Percentiles rank a stretch among this genome's conserved stretches.
These are phyloP conservation scores for Leersia perrieri DNA, from an alignment of 176 grass and related monocot genomes.

Conservation along the genomic window DNA sequence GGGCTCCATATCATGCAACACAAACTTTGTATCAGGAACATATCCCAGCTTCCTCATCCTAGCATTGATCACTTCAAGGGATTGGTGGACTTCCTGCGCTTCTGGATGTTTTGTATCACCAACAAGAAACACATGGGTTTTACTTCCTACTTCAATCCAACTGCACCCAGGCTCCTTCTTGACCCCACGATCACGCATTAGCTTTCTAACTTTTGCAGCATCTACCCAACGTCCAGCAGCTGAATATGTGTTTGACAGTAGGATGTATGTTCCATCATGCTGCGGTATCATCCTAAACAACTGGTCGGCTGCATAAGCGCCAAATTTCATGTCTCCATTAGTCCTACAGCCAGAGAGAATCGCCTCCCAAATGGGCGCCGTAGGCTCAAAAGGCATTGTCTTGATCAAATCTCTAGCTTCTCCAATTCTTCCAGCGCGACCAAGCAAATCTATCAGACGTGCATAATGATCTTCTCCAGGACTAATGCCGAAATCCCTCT, in stretches of 20 bases:
- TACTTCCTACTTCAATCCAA: slow-evolving; percentile 90
- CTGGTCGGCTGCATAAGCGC: slow-evolving; percentile 60
- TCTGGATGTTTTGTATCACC: slow-evolving; percentile 79
- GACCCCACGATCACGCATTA: slow-evolving; percentile 91
- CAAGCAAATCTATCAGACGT: slow-evolving; percentile 75
- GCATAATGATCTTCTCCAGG: slow-evolving; percentile 87
- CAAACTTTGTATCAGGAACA: slow-evolving; percentile 73
- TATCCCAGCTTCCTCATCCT: slow-evolving; percentile 90
- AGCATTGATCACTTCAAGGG: slow-evolving; percentile 69
- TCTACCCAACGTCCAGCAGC: slow-evolving; percentile 72
- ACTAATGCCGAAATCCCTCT: slow-evolving; percentile 60
- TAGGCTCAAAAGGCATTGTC: slow-evolving; percentile 75
- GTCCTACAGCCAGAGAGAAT: slow-evolving; percentile 65
- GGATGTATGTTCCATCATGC: slow-evolving; percentile 86
- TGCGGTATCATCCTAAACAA: slow-evolving; percentile 71
- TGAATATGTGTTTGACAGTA: slow-evolving; percentile 84
- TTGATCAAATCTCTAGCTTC: slow-evolving; percentile 68
- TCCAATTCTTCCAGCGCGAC: slow-evolving; percentile 65
- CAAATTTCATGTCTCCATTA: slow-evolving; percentile 66
- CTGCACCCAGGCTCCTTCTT: slow-evolving; percentile 98
- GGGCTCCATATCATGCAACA: slow-evolving; percentile 69
- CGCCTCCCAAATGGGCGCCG: slow-evolving; percentile 67
- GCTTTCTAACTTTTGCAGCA: slow-evolving; percentile 77
- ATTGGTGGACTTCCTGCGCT: slow-evolving; percentile 51
- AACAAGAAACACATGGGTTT: slow-evolving; percentile 78